These are phyloP conservation scores for Flaveria bidentis DNA, from an alignment of 129 eudicot genomes.

Conservation along the genomic window DNA sequence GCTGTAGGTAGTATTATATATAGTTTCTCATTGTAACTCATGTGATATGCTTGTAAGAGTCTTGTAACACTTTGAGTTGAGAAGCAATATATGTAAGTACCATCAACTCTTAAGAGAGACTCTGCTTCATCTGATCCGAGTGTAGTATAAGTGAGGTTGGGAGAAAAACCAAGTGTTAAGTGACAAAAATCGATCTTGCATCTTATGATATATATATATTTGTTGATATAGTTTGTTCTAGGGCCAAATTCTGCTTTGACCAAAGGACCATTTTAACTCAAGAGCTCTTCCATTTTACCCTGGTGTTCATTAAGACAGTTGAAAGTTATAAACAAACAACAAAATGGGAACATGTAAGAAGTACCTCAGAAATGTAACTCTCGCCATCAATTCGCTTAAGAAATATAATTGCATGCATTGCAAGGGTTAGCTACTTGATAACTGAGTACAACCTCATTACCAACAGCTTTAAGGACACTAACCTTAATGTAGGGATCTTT, in stretches of 20 bases:
- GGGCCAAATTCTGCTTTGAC: conserved; percentile 17
- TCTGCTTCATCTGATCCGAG: too few species aligned
- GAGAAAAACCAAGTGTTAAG: too few species aligned
- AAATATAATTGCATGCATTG: conserved; percentile 81
- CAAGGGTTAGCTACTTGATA: conserved; percentile 74
- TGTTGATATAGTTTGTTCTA: conserved; percentile 3
- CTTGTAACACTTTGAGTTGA: too few species aligned
- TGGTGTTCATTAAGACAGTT: conserved; percentile 27
- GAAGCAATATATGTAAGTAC: too few species aligned
- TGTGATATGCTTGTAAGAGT: too few species aligned
- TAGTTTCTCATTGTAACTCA: too few species aligned
- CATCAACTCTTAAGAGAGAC: too few species aligned
- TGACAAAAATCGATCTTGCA: too few species aligned
- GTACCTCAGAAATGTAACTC: conserved; percentile 68
- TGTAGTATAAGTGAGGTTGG: too few species aligned
- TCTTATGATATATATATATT: conserved; percentile 7
- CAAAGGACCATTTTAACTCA: conserved; percentile 34
- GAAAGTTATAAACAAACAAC: background rate
- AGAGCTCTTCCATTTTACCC: conserved; percentile 96
- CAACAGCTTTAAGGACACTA: conserved; percentile 89
- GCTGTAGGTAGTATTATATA: too few species aligned
- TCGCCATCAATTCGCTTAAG: conserved; percentile 88
- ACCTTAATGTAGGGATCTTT: conserved; percentile 98
- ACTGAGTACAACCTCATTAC: conserved; percentile 54
- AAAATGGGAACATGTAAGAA: background rate